phyloP scores from a whole-genome alignment of 225 moss, liverwort and hornwort genomes.

The Asterella californica region DNA sequence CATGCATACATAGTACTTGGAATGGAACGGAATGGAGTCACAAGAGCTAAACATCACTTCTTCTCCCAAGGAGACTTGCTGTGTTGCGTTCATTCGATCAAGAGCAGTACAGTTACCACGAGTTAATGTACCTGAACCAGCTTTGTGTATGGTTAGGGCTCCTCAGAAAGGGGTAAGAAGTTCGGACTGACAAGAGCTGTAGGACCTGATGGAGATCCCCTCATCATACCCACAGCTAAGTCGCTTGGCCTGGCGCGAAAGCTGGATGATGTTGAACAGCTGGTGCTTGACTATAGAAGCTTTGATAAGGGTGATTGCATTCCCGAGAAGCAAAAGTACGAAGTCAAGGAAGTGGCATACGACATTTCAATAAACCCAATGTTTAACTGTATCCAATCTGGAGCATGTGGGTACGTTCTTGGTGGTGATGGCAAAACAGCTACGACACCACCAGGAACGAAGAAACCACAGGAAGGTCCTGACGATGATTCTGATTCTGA shows the following conservation, averaged over 20 bases:
- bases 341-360: slow-evolving; percentile 21
- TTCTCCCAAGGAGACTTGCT: neutral
- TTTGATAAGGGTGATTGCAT: slow-evolving; percentile 22
- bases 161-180: slow-evolving; percentile 13
- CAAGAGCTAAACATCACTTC: neutral
- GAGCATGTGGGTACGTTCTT: slow-evolving; percentile 39
- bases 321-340: slow-evolving; percentile 14
- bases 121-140: neutral
- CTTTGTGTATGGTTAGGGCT: slow-evolving; percentile 21
- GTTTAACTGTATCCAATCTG: slow-evolving; percentile 35
- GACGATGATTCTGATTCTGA: neutral
- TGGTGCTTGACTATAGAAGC: slow-evolving; percentile 28
- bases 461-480: neutral
- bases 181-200: slow-evolving; percentile 27
- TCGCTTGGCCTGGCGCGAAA: slow-evolving; percentile 24
- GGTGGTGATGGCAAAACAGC: slow-evolving; percentile 5
- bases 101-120: neutral
- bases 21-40: neutral
- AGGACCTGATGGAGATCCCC: slow-evolving; percentile 23
- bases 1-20: neutral
- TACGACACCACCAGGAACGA: too few relatives aligned
- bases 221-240: slow-evolving; percentile 16
- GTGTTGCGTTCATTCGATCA: neutral
- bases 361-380: slow-evolving; percentile 34
- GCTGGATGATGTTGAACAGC: slow-evolving; percentile 27